These are phyloP conservation scores for Torrubiellomyces zombiae DNA, from an alignment of 2,329 filamentous ascomycete species.

Conservation along the genomic window DNA sequence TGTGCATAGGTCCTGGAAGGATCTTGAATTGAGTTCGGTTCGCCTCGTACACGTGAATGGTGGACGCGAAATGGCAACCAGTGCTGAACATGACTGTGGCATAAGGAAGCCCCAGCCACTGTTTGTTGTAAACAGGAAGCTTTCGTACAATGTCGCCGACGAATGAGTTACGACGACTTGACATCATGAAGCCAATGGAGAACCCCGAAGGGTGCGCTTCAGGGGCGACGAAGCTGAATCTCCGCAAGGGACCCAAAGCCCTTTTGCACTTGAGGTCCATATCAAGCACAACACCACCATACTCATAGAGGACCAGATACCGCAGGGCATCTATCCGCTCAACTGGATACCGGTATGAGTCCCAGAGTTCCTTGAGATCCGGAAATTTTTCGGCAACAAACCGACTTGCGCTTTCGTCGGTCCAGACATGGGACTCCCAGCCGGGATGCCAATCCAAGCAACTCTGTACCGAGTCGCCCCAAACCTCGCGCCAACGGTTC, in stretches of 20 bases:
- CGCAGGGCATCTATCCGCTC: slow-evolving; percentile 54
- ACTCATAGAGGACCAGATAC: slow-evolving; percentile 28
- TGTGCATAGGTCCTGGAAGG: slow-evolving; percentile 19
- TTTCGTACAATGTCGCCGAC: slow-evolving; percentile 16
- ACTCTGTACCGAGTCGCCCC: slow-evolving; percentile 14
- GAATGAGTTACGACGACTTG: slow-evolving; percentile 16
- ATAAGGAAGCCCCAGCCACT: slow-evolving; percentile 23
- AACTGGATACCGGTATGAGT: slow-evolving; percentile 48
- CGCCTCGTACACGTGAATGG: slow-evolving; percentile 19
- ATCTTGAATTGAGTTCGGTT: slow-evolving; percentile 17
- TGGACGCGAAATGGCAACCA: slow-evolving; percentile 24
- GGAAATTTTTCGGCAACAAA: slow-evolving; percentile 8
- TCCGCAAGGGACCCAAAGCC: slow-evolving; percentile 19
- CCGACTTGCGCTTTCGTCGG: slow-evolving; percentile 6
- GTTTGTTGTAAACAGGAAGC: slow-evolving; percentile 16
- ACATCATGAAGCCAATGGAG: slow-evolving; percentile 25
- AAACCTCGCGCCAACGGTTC: slow-evolving; percentile 8
- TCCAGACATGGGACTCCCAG: slow-evolving; percentile 13
- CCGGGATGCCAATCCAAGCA: slow-evolving; percentile 17
- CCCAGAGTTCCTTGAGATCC: slow-evolving; percentile 18
- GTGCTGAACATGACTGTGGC: slow-evolving; percentile 26
- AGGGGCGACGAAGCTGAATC: slow-evolving; percentile 23
- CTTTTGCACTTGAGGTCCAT: slow-evolving; percentile 19
- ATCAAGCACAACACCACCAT: slow-evolving; percentile 14
- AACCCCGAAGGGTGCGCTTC: slow-evolving; percentile 22